Percentiles rank a stretch among this genome's conserved stretches.
These are phyloP conservation scores for Pyrenula massariospora DNA, from an alignment of 495 filamentous ascomycete genomes.

Conservation along the genomic window DNA sequence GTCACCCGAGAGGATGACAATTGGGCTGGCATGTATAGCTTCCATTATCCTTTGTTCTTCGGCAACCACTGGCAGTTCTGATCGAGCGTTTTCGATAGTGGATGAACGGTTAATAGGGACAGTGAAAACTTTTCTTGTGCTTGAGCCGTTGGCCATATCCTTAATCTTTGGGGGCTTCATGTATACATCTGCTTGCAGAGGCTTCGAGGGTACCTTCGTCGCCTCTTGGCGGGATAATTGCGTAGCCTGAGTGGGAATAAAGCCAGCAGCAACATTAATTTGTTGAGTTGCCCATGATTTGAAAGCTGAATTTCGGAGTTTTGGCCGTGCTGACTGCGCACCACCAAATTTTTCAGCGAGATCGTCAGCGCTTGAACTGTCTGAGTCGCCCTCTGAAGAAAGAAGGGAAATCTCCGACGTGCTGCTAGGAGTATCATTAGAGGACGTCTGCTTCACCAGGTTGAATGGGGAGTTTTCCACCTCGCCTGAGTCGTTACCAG, in stretches of 20 bases:
- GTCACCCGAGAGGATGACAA: slow-evolving; percentile 86
- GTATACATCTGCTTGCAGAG: neutral
- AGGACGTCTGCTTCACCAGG: slow-evolving; percentile 8
- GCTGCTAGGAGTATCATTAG: slow-evolving; percentile 12
- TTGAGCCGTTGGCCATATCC: slow-evolving; percentile 51
- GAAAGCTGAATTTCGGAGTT: slow-evolving; percentile 56
- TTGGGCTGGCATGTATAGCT: slow-evolving; percentile 78
- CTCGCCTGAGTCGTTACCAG: slow-evolving; percentile 23
- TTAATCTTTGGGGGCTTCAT: slow-evolving; percentile 42
- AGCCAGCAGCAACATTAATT: slow-evolving; percentile 63
- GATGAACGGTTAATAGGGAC: slow-evolving; percentile 58
- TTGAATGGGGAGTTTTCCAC: slow-evolving; percentile 11
- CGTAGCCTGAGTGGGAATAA: slow-evolving; percentile 32
- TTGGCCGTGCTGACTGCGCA: slow-evolving; percentile 8
- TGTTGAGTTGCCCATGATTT: slow-evolving; percentile 86
- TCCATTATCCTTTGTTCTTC: slow-evolving; percentile 99
- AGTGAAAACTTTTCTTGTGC: slow-evolving; percentile 60
- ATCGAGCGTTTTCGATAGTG: slow-evolving; percentile 64
- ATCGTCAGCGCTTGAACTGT: slow-evolving; percentile 6
- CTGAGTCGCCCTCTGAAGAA: slow-evolving; percentile 14
- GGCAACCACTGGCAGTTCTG: slow-evolving; percentile 79
- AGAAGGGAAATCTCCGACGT: slow-evolving; percentile 10
- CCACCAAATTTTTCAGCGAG: neutral
- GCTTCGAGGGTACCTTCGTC: slow-evolving; percentile 18
- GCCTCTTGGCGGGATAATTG: slow-evolving; percentile 5